phyloP scores from a whole-genome alignment of 2,329 filamentous ascomycete genomes.

The Teratosphaeria epicoccoides region DNA sequence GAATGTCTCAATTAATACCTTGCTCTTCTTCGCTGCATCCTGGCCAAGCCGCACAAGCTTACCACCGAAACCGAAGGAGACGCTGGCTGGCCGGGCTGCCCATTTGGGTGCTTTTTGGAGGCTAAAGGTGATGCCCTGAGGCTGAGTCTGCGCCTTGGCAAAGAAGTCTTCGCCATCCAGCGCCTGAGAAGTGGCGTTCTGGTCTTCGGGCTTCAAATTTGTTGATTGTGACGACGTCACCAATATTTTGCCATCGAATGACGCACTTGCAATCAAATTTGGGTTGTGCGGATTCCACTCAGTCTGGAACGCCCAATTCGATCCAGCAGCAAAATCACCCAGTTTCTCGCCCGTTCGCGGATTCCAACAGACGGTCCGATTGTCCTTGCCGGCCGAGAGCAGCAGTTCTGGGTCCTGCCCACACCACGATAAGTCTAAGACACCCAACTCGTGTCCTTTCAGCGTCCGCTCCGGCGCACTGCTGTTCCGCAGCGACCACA shows the following conservation, averaged over 20 bases:
- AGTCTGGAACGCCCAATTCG: constrained; percentile 98
- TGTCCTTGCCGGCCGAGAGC: constrained; percentile 92
- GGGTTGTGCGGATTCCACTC: constrained; percentile 91
- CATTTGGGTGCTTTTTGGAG: constrained; percentile 78
- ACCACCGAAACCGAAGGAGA: constrained; percentile 89
- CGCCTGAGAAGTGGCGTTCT: constrained; percentile 52
- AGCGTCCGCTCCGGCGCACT: constrained; percentile 85
- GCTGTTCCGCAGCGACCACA: constrained; percentile 94
- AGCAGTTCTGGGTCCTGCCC: constrained; percentile 78
- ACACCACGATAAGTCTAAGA: constrained; percentile 93
- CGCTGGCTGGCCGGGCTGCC: constrained; percentile 75
- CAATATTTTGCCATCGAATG: constrained; percentile 92
- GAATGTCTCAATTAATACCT: constrained; percentile 76
- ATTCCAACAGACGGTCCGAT: constrained; percentile 92
- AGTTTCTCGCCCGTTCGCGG: constrained; percentile 77
- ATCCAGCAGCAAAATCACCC: constrained; percentile 91
- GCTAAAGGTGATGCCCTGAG: constrained; percentile 82
- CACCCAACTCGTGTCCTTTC: constrained; percentile 85
- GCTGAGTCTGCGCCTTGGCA: constrained; percentile 79
- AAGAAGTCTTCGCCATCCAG: constrained; percentile 95
- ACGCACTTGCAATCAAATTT: constrained; percentile 83
- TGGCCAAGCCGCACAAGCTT: constrained; percentile 72
- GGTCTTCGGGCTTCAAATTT: constrained; percentile 58
- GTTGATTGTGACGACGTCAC: constrained; percentile 93
- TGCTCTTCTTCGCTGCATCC: constrained; percentile 55